Base-by-base conservation (phyloP, 1,284 basidiomycete species). In the Lentinula novae-zelandiae region DNA sequence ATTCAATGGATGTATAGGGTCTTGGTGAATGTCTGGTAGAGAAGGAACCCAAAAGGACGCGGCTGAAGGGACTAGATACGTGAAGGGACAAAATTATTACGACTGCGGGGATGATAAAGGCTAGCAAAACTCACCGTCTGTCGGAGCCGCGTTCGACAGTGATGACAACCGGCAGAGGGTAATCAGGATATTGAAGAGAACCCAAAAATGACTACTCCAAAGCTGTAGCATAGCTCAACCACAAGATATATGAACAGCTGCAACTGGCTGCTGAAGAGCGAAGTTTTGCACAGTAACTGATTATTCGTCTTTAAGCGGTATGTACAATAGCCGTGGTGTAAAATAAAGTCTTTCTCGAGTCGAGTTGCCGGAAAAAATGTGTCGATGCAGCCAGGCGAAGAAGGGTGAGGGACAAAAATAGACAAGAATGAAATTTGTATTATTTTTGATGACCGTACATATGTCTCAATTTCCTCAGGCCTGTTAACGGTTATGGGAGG, bases 21-120 rank as follows among this genome's bases (percentile, higher is more conserved):
- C 83, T 71, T 91, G 84, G 59, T 88, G 85, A 38, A 95, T 75
- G 66, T 86, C 88, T 20, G 93, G 93, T 56, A 96, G 78, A 22
- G 76, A 82, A 3, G 82, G 82, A 15, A 96, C 92, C 69, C 90
- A 95, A 75, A 95, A 92, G 0, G 92, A 91, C 1, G 93, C 87
- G 12, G 93, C 92, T 7, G 92, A 84, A 22, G 88, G 89, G 39
- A 84, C 88, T 90, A 63, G 48, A 58, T 34, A 38, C n/a, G 62
- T 36, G 12, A 40, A 31, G 20, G 17, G 33, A 34, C 5, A 2
- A 27, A 50, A 46, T 46, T 5, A 20, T 20, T 22, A 3, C 4
- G 6, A 42, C 34, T 36, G 22, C 17, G 42, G 31, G 52, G 3
- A 22, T 39, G 7, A n/a, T 31, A 22, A 38, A 51, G 33, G 27